phyloP scores from a whole-genome alignment of 2,329 filamentous ascomycete species.

The Aspergillus neotritici region DNA sequence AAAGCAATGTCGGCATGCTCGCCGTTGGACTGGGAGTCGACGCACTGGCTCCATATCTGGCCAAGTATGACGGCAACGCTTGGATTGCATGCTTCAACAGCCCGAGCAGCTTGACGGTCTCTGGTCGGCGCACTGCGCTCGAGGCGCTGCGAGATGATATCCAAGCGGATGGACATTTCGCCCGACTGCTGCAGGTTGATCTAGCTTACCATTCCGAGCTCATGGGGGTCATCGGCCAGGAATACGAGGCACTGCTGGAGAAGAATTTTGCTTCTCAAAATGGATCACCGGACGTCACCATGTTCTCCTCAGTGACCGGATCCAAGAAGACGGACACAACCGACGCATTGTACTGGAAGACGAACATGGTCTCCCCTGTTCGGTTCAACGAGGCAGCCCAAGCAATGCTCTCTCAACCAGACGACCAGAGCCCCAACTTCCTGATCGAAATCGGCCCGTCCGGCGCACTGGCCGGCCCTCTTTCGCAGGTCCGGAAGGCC shows the following conservation, averaged over 20 bases:
- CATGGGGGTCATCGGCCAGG: not conserved
- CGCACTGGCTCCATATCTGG: constrained; percentile 5
- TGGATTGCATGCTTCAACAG: constrained; percentile 17
- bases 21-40: constrained; percentile 12
- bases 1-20: constrained; percentile 16
- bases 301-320: constrained; percentile 7
- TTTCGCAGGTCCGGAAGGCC: constrained; percentile 1
- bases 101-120: constrained; percentile 13
- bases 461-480: constrained; percentile 5
- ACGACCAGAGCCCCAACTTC: not conserved
- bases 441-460: constrained; percentile 8
- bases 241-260: too few relatives aligned
- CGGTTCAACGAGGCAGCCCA: not conserved
- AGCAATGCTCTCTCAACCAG: not conserved
- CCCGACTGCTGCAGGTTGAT: constrained; percentile 13
- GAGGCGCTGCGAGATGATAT: constrained; percentile 4
- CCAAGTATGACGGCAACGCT: not conserved
- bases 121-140: constrained; percentile 8
- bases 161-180: constrained; percentile 3
- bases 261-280: too few relatives aligned
- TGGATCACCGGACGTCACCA: too few relatives aligned
- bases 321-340: not conserved
- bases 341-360: constrained; percentile 1
- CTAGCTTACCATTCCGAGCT: constrained; percentile 15
- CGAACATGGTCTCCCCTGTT: not conserved